Evolutionary conservation across 78 protist species (phyloP), one percentile per base, ranked within the genome.

Genomic region (Dictyostelium brefeldianum): DNA sequence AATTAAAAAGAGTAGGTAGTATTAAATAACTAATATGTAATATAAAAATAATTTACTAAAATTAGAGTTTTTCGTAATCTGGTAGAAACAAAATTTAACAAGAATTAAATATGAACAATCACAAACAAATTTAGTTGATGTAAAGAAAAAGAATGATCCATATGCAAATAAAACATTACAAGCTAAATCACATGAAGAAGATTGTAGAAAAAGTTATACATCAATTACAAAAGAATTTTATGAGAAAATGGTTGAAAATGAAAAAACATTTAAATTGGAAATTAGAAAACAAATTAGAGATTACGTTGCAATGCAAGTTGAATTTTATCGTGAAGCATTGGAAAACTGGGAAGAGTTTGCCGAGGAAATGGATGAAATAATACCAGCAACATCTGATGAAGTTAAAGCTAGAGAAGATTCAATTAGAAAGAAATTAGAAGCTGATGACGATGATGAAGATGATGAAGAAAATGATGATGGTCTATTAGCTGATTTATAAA

Each of bases 101-200:
- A 87, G 93, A 77, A 87, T 87, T 31, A 87, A 79, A 77, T 87
- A 53, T 87, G 93, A 87, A 87, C 93, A 87, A 50, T 20, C 85
- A 29, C 20, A 50, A 77, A 14, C 56, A 3, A 77, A 57, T 51
- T 64, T 77, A 4, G 27, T 20, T 3, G 93, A 87, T 14, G 69
- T 50, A 18, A 87, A 25, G 62, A 87, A 87, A 51, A 87, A 87
- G 79, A 57, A 77, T 87, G 93, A 87, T 87, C 5, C 62, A n/a
- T 65, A 29, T 47, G 64, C 93, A 64, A 51, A 20, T 43, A 87
- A 87, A 78, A 87, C 93, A 5, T 14, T 47, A 29, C 54, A 47
- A 9, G 93, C 93, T 7, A 74, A 65, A 51, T 54, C 67, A 7
- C 77, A 87, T 18, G 84, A 77, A 25, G 93, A 87, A 41, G 84